Evolutionary conservation across 2,329 filamentous ascomycete genomes (phyloP), one percentile per base, ranked within the genome.

Genomic region (Nectriaceae sp.): DNA sequence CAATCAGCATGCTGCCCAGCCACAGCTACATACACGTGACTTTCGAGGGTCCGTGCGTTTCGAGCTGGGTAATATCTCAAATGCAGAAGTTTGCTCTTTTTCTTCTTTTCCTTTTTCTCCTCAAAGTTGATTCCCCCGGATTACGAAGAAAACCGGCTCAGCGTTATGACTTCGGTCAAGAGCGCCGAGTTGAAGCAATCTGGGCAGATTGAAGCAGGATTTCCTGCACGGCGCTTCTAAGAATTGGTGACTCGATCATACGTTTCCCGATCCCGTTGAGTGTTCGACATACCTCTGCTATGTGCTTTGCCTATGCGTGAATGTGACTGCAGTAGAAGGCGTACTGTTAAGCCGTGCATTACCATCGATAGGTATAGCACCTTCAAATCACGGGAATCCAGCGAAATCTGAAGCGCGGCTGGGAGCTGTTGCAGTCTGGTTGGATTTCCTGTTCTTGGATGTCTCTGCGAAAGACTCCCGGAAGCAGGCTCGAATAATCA

Each of bases 241-340:
- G 80, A 83, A 84, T 83, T 82, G 79, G 75, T 70, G 76, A 79
- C 72, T 79, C 76, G 75, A 72, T 67, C 63, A 59, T 49, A 70
- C 69, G 72, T 80, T 78, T 73, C 74, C 74, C 79, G 77, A 76
- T 83, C 79, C 80, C 80, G 80, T 84, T 82, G 78, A 81, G 79
- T 75, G 75, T 70, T 76, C 79, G 76, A 83, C 78, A 82, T 79
- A 36, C 57, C 52, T 39, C 21, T 20, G 33, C 24, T 29, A 29
- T 13, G 13, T 10, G 33, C n/a, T 18, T 36, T 36, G 33, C n/a
- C n/a, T 40, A 6, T 8, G 19, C 6, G 38, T 19, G 13, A 39
- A 5, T 39, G 36, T 11, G 36, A 39, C n/a, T n/a, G n/a, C n/a
- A n/a, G n/a, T n/a, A n/a, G n/a, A n/a, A n/a, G n/a, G n/a, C n/a